Evolutionary conservation across 306 rosid species (phyloP).

Genomic region (Mimosa bimucronata): DNA sequence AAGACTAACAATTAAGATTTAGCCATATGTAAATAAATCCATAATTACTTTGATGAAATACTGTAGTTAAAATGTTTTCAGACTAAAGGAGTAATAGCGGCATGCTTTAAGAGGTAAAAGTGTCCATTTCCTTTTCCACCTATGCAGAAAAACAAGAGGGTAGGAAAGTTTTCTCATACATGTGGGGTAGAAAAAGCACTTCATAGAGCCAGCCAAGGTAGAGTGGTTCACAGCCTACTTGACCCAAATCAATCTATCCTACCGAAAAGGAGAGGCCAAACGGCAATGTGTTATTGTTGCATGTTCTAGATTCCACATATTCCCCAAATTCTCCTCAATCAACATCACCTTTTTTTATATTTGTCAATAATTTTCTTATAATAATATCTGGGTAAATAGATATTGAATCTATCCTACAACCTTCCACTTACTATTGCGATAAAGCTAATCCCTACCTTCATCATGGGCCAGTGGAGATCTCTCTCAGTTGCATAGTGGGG

Average conservation of each 20-base stretch:
- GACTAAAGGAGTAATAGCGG: background rate
- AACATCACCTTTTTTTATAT: slow-evolving; percentile 46
- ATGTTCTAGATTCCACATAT: slow-evolving; percentile 52
- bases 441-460: slow-evolving; percentile 51
- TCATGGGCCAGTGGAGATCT: slow-evolving; percentile 37
- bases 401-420: slow-evolving; percentile 40
- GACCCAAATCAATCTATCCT: slow-evolving; percentile 32
- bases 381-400: slow-evolving; percentile 39
- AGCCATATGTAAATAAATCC: background rate
- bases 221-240: slow-evolving; percentile 41
- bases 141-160: slow-evolving; percentile 36
- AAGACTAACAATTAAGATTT: slow-evolving; percentile 21
- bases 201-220: slow-evolving; percentile 32
- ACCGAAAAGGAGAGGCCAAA: slow-evolving; percentile 36
- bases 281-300: slow-evolving; percentile 30
- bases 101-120: slow-evolving; percentile 9
- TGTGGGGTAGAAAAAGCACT: slow-evolving; percentile 80
- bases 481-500: slow-evolving; percentile 43
- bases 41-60: slow-evolving; percentile 16
- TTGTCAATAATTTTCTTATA: slow-evolving; percentile 4
- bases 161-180: slow-evolving; percentile 31
- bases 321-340: slow-evolving; percentile 44
- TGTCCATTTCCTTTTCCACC: slow-evolving; percentile 1
- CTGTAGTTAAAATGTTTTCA: background rate
- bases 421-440: slow-evolving; percentile 54